phyloP scores from a whole-genome alignment of 192 early-diverging fungal genomes.

The Pilaira anomala region DNA sequence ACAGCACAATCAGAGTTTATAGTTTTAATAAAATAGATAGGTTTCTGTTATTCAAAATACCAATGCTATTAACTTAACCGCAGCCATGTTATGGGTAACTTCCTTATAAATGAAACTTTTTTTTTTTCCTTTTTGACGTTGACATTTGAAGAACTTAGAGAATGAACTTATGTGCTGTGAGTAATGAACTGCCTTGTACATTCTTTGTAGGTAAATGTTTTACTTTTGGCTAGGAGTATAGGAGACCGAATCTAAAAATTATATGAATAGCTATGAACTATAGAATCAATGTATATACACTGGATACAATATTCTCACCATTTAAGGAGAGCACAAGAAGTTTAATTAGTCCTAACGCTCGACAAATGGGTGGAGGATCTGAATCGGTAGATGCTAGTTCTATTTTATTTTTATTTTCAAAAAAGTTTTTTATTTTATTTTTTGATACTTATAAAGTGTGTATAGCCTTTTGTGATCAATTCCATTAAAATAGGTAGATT shows the following conservation, averaged over 20 bases:
- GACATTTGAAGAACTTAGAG: too few species aligned
- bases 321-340: constrained; percentile 15
- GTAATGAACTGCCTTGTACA: constrained; percentile 34
- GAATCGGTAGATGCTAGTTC: not conserved
- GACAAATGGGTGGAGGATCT: not conserved
- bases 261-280: constrained; percentile 27
- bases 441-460: not conserved
- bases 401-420: not conserved
- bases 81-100: constrained; percentile 26
- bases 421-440: too few species aligned
- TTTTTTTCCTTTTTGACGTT: not conserved
- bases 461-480: constrained; percentile 47
- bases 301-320: constrained; percentile 27
- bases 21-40: constrained; percentile 1
- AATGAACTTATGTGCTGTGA: constrained; percentile 44
- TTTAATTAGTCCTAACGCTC: constrained; percentile 25
- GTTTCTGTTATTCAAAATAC: constrained; percentile 18
- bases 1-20: not conserved
- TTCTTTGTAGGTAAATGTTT: constrained; percentile 44
- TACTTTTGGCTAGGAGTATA: too few species aligned
- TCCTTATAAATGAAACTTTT: not conserved
- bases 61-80: constrained; percentile 11
- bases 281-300: constrained; percentile 31
- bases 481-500: constrained; percentile 53
- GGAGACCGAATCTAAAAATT: not conserved